phyloP scores from a whole-genome alignment of 345 rosid species.

The Salix koriyanagi region DNA sequence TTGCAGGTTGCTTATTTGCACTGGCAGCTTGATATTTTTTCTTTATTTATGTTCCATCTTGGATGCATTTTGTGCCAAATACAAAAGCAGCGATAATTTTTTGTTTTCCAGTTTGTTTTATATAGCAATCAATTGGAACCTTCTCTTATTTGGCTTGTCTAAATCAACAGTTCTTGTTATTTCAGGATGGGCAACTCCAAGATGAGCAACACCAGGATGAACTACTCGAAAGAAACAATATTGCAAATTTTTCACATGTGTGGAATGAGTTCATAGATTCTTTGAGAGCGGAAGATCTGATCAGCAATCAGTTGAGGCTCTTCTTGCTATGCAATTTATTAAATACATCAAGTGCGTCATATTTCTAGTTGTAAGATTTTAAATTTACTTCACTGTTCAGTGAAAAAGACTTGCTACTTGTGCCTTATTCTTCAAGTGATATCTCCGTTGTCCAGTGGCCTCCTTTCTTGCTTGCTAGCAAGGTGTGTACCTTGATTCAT shows the following conservation, averaged over 20 bases:
- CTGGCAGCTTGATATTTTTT: background rate
- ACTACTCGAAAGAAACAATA: conserved; percentile 35
- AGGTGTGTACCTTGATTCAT: conserved; percentile 43
- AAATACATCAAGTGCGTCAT: conserved; percentile 9
- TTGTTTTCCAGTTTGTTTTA: background rate
- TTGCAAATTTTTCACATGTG: conserved; percentile 71
- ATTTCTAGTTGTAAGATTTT: conserved; percentile 7
- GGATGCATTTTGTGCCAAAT: background rate
- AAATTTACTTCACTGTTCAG: conserved; percentile 35
- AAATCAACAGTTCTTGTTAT: conserved; percentile 19
- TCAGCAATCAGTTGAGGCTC: conserved; percentile 63
- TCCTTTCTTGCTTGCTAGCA: conserved; percentile 94
- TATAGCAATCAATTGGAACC: background rate
- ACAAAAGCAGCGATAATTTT: background rate
- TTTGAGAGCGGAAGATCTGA: conserved; percentile 85
- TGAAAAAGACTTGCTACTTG: conserved; percentile 80
- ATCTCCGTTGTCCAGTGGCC: conserved; percentile 91
- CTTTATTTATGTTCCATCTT: background rate
- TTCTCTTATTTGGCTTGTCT: conserved; percentile 10
- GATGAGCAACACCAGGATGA: too few relatives aligned
- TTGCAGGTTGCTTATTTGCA: background rate
- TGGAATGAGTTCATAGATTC: conserved; percentile 84
- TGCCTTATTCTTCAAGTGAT: conserved; percentile 68
- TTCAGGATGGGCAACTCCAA: conserved; percentile 41
- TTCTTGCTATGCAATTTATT: conserved; percentile 15